A percentile compares a stretch with the other conserved stretches of the same genome.
These are phyloP conservation scores for Antrodiella citrinella DNA, from an alignment of 768 basidiomycete species.

Conservation along the genomic window DNA sequence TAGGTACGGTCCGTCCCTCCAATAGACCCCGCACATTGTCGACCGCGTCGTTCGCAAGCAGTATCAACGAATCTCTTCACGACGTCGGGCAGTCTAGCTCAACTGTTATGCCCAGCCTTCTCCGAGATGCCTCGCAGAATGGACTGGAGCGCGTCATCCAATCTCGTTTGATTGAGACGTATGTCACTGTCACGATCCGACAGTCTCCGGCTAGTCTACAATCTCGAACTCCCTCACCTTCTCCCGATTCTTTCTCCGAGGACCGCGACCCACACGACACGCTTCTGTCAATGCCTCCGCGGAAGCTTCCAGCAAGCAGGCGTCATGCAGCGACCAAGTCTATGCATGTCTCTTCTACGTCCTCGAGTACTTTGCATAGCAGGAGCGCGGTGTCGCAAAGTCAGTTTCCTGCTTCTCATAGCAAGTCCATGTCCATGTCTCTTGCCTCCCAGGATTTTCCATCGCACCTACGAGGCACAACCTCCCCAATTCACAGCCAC, in stretches of 20 bases:
- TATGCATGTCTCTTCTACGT: background rate
- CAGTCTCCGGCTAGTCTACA: too few relatives aligned
- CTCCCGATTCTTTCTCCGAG: too few relatives aligned
- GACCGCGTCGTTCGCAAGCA: conserved; percentile 34
- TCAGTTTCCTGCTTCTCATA: background rate
- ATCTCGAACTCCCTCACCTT: too few relatives aligned
- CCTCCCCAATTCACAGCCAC: too few relatives aligned
- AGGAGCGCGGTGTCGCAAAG: background rate
- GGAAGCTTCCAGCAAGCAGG: too few relatives aligned
- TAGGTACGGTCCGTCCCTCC: conserved; percentile 2
- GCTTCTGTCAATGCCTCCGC: too few relatives aligned
- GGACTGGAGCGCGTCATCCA: conserved; percentile 62
- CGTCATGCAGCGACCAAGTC: background rate
- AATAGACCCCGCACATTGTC: conserved; percentile 46
- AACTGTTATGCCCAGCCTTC: conserved; percentile 23
- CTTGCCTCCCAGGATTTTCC: too few relatives aligned
- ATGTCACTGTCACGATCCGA: conserved; percentile 49
- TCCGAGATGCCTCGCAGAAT: conserved; percentile 57
- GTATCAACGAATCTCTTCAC: background rate
- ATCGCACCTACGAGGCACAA: too few relatives aligned
- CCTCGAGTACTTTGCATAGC: background rate
- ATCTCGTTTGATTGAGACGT: conserved; percentile 73
- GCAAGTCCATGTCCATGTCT: background rate
- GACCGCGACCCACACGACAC: too few relatives aligned
- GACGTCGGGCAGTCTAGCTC: conserved; percentile 5